A percentile compares a stretch with the other conserved stretches of the same genome.
Evolutionary conservation across 768 basidiomycete species (phyloP).

Genomic region (Tulasnella sp.): DNA sequence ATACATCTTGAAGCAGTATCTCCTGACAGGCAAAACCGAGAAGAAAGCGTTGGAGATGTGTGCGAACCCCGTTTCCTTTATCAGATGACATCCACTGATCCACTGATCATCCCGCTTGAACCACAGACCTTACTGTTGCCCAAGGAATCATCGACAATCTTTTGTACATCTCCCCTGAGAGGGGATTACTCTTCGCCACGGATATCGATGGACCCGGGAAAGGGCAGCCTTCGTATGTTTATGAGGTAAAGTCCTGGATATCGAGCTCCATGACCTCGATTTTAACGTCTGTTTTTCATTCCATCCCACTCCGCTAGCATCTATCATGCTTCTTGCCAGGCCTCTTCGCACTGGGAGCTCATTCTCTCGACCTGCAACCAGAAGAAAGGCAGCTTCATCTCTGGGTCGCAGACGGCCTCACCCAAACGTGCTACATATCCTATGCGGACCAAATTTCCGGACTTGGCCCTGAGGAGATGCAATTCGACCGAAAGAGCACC

Average conservation of each 20-base stretch:
- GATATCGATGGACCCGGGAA: slow-evolving; percentile 38
- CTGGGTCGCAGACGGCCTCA: slow-evolving; percentile 73
- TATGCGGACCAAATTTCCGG: slow-evolving; percentile 71
- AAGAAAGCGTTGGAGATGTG: slow-evolving; percentile 61
- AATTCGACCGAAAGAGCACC: slow-evolving; percentile 37
- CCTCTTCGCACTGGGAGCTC: slow-evolving; percentile 65
- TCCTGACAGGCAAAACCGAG: slow-evolving; percentile 58
- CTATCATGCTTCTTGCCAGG: slow-evolving; percentile 77
- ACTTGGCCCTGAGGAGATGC: slow-evolving; percentile 60
- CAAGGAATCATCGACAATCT: slow-evolving; percentile 43
- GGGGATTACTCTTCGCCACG: slow-evolving; percentile 66
- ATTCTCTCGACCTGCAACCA: slow-evolving; percentile 40
- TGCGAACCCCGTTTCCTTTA: slow-evolving; percentile 39
- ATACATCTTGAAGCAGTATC: slow-evolving; percentile 70
- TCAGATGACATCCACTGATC: neutral
- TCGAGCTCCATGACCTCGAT: slow-evolving; percentile 29
- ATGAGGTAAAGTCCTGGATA: neutral
- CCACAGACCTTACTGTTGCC: slow-evolving; percentile 33
- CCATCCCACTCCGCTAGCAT: slow-evolving; percentile 47
- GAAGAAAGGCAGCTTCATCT: slow-evolving; percentile 55
- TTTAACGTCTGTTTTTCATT: neutral
- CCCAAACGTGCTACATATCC: slow-evolving; percentile 63
- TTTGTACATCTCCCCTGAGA: slow-evolving; percentile 60
- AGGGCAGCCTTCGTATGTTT: slow-evolving; percentile 10
- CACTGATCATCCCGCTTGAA: neutral